Evolutionary conservation across 2,329 filamentous ascomycete species (phyloP), one percentile per base, ranked within the genome.

Genomic region (Anthostomella pinea): DNA sequence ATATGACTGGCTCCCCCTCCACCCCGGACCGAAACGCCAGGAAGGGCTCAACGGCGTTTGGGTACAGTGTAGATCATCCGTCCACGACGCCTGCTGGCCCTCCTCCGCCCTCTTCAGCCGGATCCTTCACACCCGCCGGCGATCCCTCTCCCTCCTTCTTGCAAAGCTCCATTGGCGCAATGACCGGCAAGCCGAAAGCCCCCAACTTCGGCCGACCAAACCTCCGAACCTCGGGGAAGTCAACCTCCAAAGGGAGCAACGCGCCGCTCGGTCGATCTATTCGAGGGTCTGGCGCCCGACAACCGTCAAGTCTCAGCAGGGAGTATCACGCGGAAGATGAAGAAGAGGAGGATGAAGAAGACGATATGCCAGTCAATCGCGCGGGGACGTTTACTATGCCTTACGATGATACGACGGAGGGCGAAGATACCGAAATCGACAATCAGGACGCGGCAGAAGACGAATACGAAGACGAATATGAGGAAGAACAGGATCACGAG

Each of bases 101-200:
- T 18, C 72, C 73, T 8, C 69, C 56, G 29, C 48, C 69, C 1
- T 73, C 75, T 18, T 72, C 73, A 6, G 66, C 67, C 7, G 68
- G 68, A 4, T 76, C 73, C 27, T 78, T 77, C 58, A 77, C 75
- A 2, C 74, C 75, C 2, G 65, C 67, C 11, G 77, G 77, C 38
- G 73, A 74, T 11, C 75, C 75, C 1, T 73, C 75, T 15, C 71
- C 67, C 19, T 72, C 72, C 9, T 77, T 67, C 49, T 58, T 79
- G 23, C 70, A 73, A 38, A 77, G 73, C 58, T 77, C 75, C 23
- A 67, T 77, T 60, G 66, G 65, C 30, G 67, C 60, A 27, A 60
- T 62, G 50, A 58, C 59, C 23, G 58, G 58, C 21, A 58, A 59
- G 13, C 51, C 55, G n/a, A 70, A 67, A 30, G 51, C 68, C 1